A percentile compares a stretch with the other conserved stretches of the same genome.
Evolutionary conservation across 73 alveolate species (phyloP).

Genomic region (Symbiodinium pilosum): DNA sequence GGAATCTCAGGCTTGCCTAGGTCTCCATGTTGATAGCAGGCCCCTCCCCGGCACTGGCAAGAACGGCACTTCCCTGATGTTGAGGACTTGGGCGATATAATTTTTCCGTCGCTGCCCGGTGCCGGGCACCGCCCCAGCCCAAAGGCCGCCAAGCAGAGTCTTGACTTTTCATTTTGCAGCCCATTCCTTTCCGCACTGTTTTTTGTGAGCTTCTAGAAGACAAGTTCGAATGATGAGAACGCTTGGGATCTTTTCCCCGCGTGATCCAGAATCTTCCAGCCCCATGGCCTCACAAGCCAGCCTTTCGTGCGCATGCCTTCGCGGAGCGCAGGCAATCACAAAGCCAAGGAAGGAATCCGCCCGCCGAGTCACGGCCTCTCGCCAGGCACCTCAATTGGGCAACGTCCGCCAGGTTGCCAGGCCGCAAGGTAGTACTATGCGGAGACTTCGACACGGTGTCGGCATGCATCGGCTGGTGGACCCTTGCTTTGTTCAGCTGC

Average conservation of each 20-base stretch:
- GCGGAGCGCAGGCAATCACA: too few species aligned
- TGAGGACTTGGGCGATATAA: conserved; percentile 24
- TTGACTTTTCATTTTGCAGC: too few species aligned
- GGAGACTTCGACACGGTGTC: not conserved
- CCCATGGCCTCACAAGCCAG: too few species aligned
- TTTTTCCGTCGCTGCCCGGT: conserved; percentile 76
- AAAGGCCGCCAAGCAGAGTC: not conserved
- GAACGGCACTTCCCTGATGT: too few species aligned
- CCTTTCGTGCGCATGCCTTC: too few species aligned
- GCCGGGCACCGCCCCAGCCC: conserved; percentile 35
- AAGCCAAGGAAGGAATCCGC: not conserved
- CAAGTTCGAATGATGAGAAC: too few species aligned
- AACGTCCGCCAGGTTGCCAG: not conserved
- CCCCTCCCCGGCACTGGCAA: too few species aligned
- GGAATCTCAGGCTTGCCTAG: not conserved
- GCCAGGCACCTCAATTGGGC: not conserved
- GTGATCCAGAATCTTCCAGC: not conserved
- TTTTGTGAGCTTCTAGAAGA: too few species aligned
- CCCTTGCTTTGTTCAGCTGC: too few species aligned
- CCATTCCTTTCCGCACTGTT: too few species aligned
- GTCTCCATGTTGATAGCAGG: not conserved
- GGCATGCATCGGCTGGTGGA: not conserved
- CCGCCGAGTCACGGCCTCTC: not conserved
- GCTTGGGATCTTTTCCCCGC: too few species aligned
- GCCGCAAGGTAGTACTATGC: not conserved